phyloP scores from a whole-genome alignment of 108 stramenopile species.

The Craspedostauros australis region DNA sequence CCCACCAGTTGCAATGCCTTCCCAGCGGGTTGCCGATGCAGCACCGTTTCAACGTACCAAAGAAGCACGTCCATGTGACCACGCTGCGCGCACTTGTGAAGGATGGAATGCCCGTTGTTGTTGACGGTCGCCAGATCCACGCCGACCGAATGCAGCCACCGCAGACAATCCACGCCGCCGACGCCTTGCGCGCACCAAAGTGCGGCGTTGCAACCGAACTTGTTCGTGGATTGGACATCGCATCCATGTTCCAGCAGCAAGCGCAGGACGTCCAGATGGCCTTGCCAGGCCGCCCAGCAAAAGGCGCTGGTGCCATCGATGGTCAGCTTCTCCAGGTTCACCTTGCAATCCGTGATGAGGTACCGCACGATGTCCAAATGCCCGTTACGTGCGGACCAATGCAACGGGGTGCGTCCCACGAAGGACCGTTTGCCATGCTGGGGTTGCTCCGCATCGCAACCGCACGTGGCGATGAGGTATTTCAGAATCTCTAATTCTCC shows the following conservation, averaged over 20 bases:
- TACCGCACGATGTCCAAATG: slow-evolving; percentile 62
- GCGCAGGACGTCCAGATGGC: slow-evolving; percentile 64
- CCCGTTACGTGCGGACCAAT: slow-evolving; percentile 84
- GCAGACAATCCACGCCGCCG: slow-evolving; percentile 22
- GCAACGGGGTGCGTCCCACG: slow-evolving; percentile 70
- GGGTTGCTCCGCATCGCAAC: slow-evolving; percentile 46
- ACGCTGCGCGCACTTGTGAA: slow-evolving; percentile 85
- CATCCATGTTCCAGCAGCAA: slow-evolving; percentile 41
- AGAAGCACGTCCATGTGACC: slow-evolving; percentile 37
- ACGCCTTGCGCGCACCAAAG: slow-evolving; percentile 79
- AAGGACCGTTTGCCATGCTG: slow-evolving; percentile 76
- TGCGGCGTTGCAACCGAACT: slow-evolving; percentile 78
- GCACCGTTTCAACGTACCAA: slow-evolving; percentile 53
- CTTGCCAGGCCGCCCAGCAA: slow-evolving; percentile 84
- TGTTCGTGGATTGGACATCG: slow-evolving; percentile 48
- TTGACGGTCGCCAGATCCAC: slow-evolving; percentile 49
- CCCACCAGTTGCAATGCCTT: slow-evolving; percentile 30
- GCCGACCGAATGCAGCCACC: slow-evolving; percentile 53
- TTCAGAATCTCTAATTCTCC: slow-evolving; percentile 57
- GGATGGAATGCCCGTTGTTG: slow-evolving; percentile 67
- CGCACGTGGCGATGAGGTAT: slow-evolving; percentile 48
- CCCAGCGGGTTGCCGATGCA: background rate
- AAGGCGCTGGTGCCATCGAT: slow-evolving; percentile 84
- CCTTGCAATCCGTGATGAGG: slow-evolving; percentile 33
- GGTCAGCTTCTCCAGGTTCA: slow-evolving; percentile 59